Conservation (phyloP, 352 stramenopile species). For the Pythium dissimile region DNA sequence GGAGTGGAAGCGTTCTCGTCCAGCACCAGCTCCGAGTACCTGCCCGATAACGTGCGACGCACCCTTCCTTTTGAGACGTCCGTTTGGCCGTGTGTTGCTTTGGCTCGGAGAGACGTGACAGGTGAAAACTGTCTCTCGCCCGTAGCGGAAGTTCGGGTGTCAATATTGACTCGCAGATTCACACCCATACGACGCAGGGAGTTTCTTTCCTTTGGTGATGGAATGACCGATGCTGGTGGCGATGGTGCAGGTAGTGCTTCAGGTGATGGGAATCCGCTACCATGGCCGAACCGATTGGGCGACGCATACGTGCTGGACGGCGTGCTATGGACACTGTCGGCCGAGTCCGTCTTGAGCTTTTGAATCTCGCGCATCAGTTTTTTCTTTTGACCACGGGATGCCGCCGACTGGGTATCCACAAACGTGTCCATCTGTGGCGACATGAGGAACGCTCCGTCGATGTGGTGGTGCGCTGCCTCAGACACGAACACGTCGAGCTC, state of each 20-base stretch:
- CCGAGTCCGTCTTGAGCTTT: conserved; percentile 46
- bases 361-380: conserved; percentile 75
- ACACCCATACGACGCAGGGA: conserved; percentile 40
- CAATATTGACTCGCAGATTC: conserved; percentile 58
- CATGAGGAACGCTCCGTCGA: conserved; percentile 54
- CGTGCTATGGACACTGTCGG: not conserved
- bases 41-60: conserved; percentile 1
- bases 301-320: not conserved
- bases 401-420: conserved; percentile 40
- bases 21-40: conserved; percentile 6
- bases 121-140: conserved; percentile 34
- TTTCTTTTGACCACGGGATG: conserved; percentile 73
- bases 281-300: not conserved
- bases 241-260: not conserved
- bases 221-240: not conserved
- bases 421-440: conserved; percentile 43
- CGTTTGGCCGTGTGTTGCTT: conserved; percentile 32
- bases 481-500: conserved; percentile 59
- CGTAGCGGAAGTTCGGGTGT: conserved; percentile 19
- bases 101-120: conserved; percentile 33
- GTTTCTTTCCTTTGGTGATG: conserved; percentile 12
- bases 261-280: conserved; percentile 10
- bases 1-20: conserved; percentile 23
- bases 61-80: conserved; percentile 30
- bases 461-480: conserved; percentile 30